These are phyloP conservation scores for Lentinula raphanica DNA, from an alignment of 768 basidiomycete genomes.

Conservation along the genomic window DNA sequence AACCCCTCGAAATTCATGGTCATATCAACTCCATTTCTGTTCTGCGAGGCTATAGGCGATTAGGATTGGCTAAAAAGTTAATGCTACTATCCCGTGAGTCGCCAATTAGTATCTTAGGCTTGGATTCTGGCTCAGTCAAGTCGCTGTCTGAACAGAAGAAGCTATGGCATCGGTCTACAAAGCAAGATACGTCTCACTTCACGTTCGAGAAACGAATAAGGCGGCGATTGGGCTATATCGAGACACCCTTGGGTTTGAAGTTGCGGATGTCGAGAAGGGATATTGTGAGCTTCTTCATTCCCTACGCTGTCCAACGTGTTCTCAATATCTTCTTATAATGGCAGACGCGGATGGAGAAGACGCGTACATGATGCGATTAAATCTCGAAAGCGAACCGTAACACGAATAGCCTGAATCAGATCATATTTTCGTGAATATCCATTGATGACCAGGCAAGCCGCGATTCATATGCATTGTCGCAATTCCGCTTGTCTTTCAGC, in stretches of 20 bases:
- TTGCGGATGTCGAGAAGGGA: slow-evolving; percentile 78
- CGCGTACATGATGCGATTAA: slow-evolving; percentile 76
- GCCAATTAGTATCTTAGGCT: neutral
- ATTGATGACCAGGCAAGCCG: no score
- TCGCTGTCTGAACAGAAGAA: slow-evolving; percentile 50
- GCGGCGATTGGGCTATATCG: slow-evolving; percentile 86
- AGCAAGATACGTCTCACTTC: slow-evolving; percentile 79
- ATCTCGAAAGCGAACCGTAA: slow-evolving; percentile 25
- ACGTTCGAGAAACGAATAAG: slow-evolving; percentile 93
- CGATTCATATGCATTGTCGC: no score
- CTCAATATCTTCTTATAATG: slow-evolving; percentile 10
- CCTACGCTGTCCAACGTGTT: neutral
- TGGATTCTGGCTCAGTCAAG: neutral
- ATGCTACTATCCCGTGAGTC: slow-evolving; percentile 88
- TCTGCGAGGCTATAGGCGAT: slow-evolving; percentile 80
- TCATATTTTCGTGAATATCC: no score
- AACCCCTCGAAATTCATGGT: slow-evolving; percentile 65
- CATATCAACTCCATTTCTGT: slow-evolving; percentile 98
- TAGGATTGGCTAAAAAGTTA: slow-evolving; percentile 89
- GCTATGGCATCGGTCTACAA: slow-evolving; percentile 89
- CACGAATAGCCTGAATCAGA: neutral
- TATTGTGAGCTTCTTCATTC: slow-evolving; percentile 63
- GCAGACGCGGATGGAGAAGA: slow-evolving; percentile 86
- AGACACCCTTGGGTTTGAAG: slow-evolving; percentile 86
- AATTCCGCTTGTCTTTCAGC: no score